Evolutionary conservation across 441 rosid species (phyloP), one percentile per base, ranked within the genome.

Genomic region (Gossypium schwendimanii): DNA sequence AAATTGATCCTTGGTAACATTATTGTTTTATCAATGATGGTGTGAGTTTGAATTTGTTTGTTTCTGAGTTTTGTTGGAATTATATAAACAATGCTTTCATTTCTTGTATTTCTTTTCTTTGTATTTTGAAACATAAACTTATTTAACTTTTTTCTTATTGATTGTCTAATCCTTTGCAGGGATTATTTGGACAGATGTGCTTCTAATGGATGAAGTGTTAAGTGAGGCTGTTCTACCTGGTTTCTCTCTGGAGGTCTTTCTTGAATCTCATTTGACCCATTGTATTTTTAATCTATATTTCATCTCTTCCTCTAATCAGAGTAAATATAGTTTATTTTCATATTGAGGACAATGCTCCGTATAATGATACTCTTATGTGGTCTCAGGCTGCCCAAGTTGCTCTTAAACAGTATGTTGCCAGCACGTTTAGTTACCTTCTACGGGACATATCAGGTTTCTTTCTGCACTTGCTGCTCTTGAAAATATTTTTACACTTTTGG

Each of bases 161-260:
- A 70, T 67, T 82, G 74, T 70, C 68, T 71, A 71, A 61, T 75
- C 74, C 60, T 75, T 68, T 68, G 74, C 83, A 96, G 98, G 93
- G 79, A 80, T 81, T 64, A 85, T 96, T 71, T 93, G 97, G 99
- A 85, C 82, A 74, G 97, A 93, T 86, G 97, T 89, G 45, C 90
- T 87, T 57, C 78, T 93, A 71, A 79, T 96, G 88, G 97, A 93
- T 79, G 93, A 88, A 83, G 94, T 89, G 28, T 78, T 93, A 76
- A 83, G 76, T 73, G 97, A 91, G 79, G 94, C 96, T 86, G 83
- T 78, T 66, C 93, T 96, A 72, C 85, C 91, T 49, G 94, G 84
- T 71, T 82, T 82, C 81, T 84, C 89, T 14, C 80, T 87, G 71
- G 88, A 90, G 97, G 98, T 96, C 63, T 39, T 70, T 60, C 41